A percentile compares a stretch with the other conserved stretches of the same genome.
phyloP scores from a whole-genome alignment of 768 basidiomycete species.

The Russula olivacea region DNA sequence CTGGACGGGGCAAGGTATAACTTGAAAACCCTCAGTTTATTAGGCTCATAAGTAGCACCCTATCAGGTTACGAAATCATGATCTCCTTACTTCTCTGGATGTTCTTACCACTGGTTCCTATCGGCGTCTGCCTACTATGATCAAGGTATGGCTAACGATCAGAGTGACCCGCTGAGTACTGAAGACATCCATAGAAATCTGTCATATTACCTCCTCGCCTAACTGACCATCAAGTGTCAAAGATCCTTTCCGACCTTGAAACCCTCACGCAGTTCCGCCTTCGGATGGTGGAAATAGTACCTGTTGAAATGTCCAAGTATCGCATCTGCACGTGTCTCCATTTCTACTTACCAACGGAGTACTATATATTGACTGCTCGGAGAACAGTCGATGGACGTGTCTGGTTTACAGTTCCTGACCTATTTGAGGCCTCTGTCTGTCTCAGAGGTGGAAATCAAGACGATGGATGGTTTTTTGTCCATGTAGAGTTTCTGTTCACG shows the following conservation, averaged over 20 bases:
- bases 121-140: conserved; percentile 67
- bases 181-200: conserved; percentile 46
- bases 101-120: conserved; percentile 87
- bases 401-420: conserved; percentile 62
- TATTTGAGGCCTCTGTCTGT: conserved; percentile 71
- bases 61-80: conserved; percentile 82
- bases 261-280: conserved; percentile 74
- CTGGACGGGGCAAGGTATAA: conserved; percentile 74
- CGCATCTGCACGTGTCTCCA: conserved; percentile 47
- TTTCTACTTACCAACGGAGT: conserved; percentile 25
- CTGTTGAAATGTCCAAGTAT: conserved; percentile 72
- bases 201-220: conserved; percentile 61
- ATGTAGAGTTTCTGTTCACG: conserved; percentile 66
- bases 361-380: conserved; percentile 6
- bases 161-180: not conserved
- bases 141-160: conserved; percentile 51
- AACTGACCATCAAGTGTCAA: conserved; percentile 58
- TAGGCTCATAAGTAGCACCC: not conserved
- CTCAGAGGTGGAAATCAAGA: conserved; percentile 60
- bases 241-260: conserved; percentile 67
- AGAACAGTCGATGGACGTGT: conserved; percentile 67
- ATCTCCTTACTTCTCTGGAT: conserved; percentile 85
- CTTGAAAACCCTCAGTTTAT: not conserved
- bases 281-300: conserved; percentile 71
- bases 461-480: conserved; percentile 84